Evolutionary conservation across 257 asterid species (phyloP).

Genomic region (Penstemon barbatus): DNA sequence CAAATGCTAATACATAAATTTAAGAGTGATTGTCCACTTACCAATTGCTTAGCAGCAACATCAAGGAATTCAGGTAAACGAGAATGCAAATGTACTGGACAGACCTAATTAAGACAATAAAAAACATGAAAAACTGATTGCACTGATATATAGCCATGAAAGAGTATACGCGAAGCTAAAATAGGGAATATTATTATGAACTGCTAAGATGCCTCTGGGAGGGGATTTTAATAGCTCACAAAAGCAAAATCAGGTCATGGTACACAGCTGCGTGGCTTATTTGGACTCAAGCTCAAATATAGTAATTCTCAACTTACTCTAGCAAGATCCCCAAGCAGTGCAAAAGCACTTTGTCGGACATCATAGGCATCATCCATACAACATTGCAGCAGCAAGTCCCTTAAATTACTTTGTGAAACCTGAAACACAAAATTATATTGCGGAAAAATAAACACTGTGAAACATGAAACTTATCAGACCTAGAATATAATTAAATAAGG

Average conservation of each 20-base stretch:
- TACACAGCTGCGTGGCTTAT: not conserved
- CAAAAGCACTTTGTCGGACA: conserved; percentile 97
- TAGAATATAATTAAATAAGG: conserved; percentile 2
- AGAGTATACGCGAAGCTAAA: not conserved
- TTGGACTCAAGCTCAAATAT: conserved; percentile 7
- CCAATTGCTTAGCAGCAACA: conserved; percentile 89
- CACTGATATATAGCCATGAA: conserved; percentile 25
- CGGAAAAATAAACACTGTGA: not conserved
- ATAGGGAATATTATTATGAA: conserved; percentile 5
- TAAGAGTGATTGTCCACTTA: conserved; percentile 38
- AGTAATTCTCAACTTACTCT: conserved; percentile 57
- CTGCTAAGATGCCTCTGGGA: not conserved
- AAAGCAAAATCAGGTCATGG: conserved; percentile 14
- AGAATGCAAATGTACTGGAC: conserved; percentile 49
- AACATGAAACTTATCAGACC: not conserved
- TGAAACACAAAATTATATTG: conserved; percentile 16
- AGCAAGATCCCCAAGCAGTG: conserved; percentile 96
- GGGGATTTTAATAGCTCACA: not conserved
- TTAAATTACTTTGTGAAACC: conserved; percentile 86
- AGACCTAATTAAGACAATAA: conserved; percentile 38
- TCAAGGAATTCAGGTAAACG: conserved; percentile 86
- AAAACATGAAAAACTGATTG: conserved; percentile 5
- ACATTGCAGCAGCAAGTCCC: conserved; percentile 93
- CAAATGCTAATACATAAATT: conserved; percentile 15
- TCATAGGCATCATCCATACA: conserved; percentile 94